Conservation (phyloP, 2,329 filamentous ascomycete species). For the Trichoderma sp. region DNA sequence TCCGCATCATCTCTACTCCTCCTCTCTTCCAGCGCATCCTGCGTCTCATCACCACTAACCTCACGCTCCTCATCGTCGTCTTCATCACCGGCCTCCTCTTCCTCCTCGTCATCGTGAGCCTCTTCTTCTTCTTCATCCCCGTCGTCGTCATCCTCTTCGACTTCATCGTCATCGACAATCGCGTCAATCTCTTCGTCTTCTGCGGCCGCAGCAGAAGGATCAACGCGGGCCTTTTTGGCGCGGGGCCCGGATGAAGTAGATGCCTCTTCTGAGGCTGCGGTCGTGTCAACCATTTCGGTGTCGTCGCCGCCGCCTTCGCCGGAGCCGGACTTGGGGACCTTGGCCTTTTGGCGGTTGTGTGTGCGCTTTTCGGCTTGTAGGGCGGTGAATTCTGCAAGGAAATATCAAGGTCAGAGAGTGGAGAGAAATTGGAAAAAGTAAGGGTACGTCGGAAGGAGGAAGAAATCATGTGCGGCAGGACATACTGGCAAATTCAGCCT, state of each 20-base stretch:
- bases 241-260: conserved; percentile 30
- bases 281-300: conserved; percentile 45
- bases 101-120: conserved; percentile 51
- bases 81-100: conserved; percentile 52
- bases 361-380: conserved; percentile 76
- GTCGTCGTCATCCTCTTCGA: conserved; percentile 39
- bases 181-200: conserved; percentile 40
- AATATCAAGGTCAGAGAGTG: background rate
- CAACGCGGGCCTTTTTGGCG: conserved; percentile 54
- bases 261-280: conserved; percentile 40
- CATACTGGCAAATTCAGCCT: conserved; percentile 77
- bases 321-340: conserved; percentile 60
- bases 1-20: conserved; percentile 50
- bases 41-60: conserved; percentile 58
- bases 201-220: conserved; percentile 39
- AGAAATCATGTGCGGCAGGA: conserved; percentile 27
- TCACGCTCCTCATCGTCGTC: conserved; percentile 50
- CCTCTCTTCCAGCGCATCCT: conserved; percentile 57
- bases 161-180: conserved; percentile 40
- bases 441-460: background rate
- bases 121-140: conserved; percentile 39
- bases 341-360: conserved; percentile 70
- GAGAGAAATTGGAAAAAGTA: background rate
- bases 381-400: conserved; percentile 66
- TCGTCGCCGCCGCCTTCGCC: conserved; percentile 38